Percentiles rank a stretch among this genome's conserved stretches.
phyloP scores from a whole-genome alignment of 495 filamentous ascomycete genomes.

The Aspergillus bertholletiae region DNA sequence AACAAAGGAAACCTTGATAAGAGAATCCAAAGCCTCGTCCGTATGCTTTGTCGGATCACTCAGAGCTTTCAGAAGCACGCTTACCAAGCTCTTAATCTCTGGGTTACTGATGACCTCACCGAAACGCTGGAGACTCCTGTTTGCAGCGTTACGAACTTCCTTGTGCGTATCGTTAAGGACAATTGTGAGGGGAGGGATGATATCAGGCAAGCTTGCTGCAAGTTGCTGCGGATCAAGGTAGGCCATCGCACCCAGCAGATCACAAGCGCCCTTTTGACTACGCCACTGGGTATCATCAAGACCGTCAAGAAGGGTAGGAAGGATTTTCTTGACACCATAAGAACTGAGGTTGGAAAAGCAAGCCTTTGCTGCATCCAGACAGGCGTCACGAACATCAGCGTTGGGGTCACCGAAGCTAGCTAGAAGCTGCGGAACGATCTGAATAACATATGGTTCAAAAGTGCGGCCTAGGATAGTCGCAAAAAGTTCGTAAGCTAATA shows the following conservation, averaged over 20 bases:
- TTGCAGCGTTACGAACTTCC: slow-evolving; percentile 86
- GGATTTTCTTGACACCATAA: slow-evolving; percentile 89
- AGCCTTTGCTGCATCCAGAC: slow-evolving; percentile 87
- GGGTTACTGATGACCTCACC: slow-evolving; percentile 98
- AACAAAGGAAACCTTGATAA: slow-evolving; percentile 94
- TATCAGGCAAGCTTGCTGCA: slow-evolving; percentile 85
- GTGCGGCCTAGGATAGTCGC: slow-evolving; percentile 78
- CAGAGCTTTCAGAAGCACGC: slow-evolving; percentile 88
- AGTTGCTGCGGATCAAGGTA: slow-evolving; percentile 95
- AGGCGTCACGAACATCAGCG: slow-evolving; percentile 86
- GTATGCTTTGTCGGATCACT: slow-evolving; percentile 98
- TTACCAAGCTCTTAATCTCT: slow-evolving; percentile 86
- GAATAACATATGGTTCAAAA: slow-evolving; percentile 95
- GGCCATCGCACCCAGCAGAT: slow-evolving; percentile 94
- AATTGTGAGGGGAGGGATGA: slow-evolving; percentile 89
- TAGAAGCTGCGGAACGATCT: slow-evolving; percentile 88
- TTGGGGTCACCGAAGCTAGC: slow-evolving; percentile 84
- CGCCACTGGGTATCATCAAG: slow-evolving; percentile 95
- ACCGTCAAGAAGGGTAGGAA: slow-evolving; percentile 88
- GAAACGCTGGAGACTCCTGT: slow-evolving; percentile 93
- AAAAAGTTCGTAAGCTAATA: slow-evolving; percentile 86
- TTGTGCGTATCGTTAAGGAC: slow-evolving; percentile 98
- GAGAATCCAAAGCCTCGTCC: slow-evolving; percentile 85
- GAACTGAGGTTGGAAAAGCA: slow-evolving; percentile 92
- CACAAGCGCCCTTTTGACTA: slow-evolving; percentile 96